phyloP scores from a whole-genome alignment of 176 grass and related monocot genomes.

The Chloris gayana region DNA sequence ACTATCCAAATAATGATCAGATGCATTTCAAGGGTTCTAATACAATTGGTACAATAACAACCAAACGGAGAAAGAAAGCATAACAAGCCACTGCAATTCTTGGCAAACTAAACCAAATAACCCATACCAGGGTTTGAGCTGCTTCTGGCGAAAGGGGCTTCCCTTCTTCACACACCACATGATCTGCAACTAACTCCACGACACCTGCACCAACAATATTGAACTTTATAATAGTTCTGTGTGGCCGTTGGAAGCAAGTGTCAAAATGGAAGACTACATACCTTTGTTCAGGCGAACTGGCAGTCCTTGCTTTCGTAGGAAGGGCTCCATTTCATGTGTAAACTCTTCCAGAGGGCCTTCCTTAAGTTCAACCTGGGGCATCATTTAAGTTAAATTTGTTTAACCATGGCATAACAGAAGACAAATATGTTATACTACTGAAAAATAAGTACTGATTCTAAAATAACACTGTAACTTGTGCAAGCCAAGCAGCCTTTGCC shows the following conservation, averaged over 20 bases:
- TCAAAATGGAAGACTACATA: slow-evolving; percentile 36
- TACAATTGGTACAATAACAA: background rate
- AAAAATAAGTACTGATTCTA: background rate
- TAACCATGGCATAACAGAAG: slow-evolving; percentile 2
- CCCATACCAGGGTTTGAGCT: slow-evolving; percentile 68
- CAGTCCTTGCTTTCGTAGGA: slow-evolving; percentile 80
- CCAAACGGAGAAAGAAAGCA: background rate
- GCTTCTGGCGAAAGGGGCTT: slow-evolving; percentile 83
- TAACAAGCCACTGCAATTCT: background rate
- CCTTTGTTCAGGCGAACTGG: slow-evolving; percentile 97
- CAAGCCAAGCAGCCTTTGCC: too few relatives aligned
- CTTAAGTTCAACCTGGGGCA: slow-evolving; percentile 81
- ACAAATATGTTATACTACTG: background rate
- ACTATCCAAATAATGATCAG: background rate
- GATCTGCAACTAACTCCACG: slow-evolving; percentile 85
- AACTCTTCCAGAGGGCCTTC: slow-evolving; percentile 94
- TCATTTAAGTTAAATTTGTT: background rate
- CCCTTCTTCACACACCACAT: slow-evolving; percentile 91
- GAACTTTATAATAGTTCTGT: background rate
- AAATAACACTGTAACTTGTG: background rate
- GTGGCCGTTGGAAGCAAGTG: background rate
- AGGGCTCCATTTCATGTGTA: slow-evolving; percentile 96
- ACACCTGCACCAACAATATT: slow-evolving; percentile 50
- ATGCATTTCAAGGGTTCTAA: background rate
- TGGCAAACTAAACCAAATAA: background rate